phyloP scores from a whole-genome alignment of 768 basidiomycete genomes.

The Tulasnella sp. region DNA sequence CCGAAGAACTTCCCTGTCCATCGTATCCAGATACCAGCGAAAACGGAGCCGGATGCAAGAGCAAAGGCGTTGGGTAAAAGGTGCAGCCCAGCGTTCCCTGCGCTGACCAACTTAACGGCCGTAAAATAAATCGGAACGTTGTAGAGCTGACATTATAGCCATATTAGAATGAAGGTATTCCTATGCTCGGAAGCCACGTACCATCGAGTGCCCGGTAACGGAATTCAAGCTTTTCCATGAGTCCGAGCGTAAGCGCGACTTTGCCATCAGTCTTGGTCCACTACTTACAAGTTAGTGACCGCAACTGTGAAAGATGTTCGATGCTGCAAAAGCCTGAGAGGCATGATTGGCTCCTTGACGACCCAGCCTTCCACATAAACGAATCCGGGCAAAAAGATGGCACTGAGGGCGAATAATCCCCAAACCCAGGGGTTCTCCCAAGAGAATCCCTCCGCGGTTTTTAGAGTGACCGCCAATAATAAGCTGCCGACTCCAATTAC shows the following conservation, averaged over 20 bases:
- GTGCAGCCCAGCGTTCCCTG: conserved; percentile 71
- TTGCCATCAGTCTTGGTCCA: background rate
- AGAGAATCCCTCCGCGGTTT: conserved; percentile 66
- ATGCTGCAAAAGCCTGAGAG: conserved; percentile 64
- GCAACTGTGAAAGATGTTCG: conserved; percentile 78
- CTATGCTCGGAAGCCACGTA: conserved; percentile 64
- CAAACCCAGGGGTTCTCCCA: conserved; percentile 70
- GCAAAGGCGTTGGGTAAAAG: conserved; percentile 85
- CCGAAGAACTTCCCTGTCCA: conserved; percentile 78
- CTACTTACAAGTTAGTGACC: conserved; percentile 53
- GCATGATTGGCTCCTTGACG: conserved; percentile 84
- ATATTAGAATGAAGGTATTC: conserved; percentile 23
- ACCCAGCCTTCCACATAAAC: conserved; percentile 69
- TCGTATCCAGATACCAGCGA: conserved; percentile 87
- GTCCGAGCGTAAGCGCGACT: background rate
- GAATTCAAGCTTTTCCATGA: conserved; percentile 42
- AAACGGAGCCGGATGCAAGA: conserved; percentile 75
- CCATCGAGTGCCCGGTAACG: conserved; percentile 74
- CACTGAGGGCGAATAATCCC: conserved; percentile 54
- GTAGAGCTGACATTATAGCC: conserved; percentile 49
- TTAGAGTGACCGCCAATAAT: conserved; percentile 65
- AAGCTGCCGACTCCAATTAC: conserved; percentile 61
- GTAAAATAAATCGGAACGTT: conserved; percentile 85
- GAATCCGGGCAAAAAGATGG: conserved; percentile 51
- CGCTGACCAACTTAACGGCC: conserved; percentile 60